These are phyloP conservation scores for Dispira simplex DNA, from an alignment of 192 early-diverging fungal genomes.

Conservation along the genomic window DNA sequence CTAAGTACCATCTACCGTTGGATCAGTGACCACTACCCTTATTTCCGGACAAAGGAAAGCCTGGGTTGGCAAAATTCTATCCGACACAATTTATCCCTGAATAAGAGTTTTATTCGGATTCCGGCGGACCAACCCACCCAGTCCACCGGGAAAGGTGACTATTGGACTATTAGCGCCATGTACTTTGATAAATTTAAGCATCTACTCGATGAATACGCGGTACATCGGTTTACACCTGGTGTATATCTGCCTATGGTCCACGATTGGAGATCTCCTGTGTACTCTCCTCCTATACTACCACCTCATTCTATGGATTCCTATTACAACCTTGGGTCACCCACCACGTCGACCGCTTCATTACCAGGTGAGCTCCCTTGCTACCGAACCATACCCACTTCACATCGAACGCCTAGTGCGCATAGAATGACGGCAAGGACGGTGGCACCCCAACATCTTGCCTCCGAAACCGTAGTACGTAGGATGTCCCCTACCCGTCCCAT, in stretches of 20 bases:
- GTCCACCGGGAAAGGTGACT: conserved; percentile 2
- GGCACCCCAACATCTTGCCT: no score
- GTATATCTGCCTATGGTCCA: background rate
- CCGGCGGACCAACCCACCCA: background rate
- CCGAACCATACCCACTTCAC: no score
- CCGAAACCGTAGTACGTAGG: no score
- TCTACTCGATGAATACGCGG: background rate
- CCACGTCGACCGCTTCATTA: no score
- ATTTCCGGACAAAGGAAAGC: conserved; percentile 2
- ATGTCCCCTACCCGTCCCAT: no score
- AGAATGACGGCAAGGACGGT: no score
- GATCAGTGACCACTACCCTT: conserved; percentile 11
- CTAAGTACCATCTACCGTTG: conserved; percentile 10
- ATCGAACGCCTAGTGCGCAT: no score
- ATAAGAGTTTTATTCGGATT: conserved; percentile 13
- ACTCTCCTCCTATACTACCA: no score
- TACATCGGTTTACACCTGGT: background rate
- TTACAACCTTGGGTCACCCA: no score
- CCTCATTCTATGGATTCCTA: no score
- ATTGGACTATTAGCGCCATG: conserved; percentile 6
- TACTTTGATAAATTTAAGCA: conserved; percentile 7
- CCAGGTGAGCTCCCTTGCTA: no score
- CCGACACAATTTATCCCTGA: conserved; percentile 13
- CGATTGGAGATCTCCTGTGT: no score
- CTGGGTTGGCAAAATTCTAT: conserved; percentile 13